A percentile compares a stretch with the other conserved stretches of the same genome.
Evolutionary conservation across 1,284 basidiomycete genomes (phyloP).

Genomic region (Schizophyllum amplum): DNA sequence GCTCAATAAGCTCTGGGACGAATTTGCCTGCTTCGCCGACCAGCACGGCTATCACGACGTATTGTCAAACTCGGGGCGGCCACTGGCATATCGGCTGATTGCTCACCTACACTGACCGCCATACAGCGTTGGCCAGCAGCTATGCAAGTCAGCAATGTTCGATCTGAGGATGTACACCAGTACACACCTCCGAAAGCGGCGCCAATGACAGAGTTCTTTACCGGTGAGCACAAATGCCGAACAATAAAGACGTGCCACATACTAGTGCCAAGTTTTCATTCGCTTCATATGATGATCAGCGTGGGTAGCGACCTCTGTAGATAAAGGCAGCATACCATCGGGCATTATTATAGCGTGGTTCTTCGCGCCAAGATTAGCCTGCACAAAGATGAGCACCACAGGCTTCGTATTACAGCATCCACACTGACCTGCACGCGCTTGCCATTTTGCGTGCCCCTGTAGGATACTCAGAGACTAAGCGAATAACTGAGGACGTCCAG

Average conservation of each 20-base stretch:
- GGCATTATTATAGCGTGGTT: constrained; percentile 96
- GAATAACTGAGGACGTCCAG: too few relatives aligned
- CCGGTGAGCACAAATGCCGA: too few relatives aligned
- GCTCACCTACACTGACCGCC: constrained; percentile 80
- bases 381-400: constrained; percentile 10
- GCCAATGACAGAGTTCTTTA: constrained; percentile 79
- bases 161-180: constrained; percentile 17
- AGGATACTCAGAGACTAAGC: constrained; percentile 1
- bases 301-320: constrained; percentile 1
- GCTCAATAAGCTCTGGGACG: constrained; percentile 83
- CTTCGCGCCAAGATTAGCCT: constrained; percentile 94
- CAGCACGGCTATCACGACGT: constrained; percentile 48
- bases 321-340: constrained; percentile 51
- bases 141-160: constrained; percentile 24
- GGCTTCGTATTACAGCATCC: constrained; percentile 5
- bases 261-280: constrained; percentile 85
- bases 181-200: constrained; percentile 87
- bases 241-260: too few relatives aligned
- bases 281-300: constrained; percentile 37
- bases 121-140: constrained; percentile 97
- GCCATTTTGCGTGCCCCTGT: constrained; percentile 74
- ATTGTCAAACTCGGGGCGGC: constrained; percentile 4
- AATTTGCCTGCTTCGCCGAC: constrained; percentile 81
- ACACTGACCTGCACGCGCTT: constrained; percentile 77
- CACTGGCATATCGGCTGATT: not conserved